phyloP scores from a whole-genome alignment of 495 filamentous ascomycete genomes.

The Pseudoneurospora amorphoporcata region DNA sequence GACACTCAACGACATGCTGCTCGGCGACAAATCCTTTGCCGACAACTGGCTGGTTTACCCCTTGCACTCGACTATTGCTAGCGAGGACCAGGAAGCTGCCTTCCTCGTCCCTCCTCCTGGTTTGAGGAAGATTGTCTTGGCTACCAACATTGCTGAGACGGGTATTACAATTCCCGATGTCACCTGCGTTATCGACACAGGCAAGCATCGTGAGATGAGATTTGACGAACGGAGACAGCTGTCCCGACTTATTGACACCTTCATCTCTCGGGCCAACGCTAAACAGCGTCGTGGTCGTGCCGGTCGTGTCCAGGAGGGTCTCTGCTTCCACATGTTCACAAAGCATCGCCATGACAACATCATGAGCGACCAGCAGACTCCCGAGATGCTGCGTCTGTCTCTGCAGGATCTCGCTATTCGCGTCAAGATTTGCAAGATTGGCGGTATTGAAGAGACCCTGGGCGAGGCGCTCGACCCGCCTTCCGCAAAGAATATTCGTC shows the following conservation, averaged over 20 bases:
- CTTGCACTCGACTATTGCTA: constrained; percentile 90
- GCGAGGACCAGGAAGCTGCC: constrained; percentile 86
- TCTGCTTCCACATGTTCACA: constrained; percentile 94
- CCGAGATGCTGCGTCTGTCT: constrained; percentile 88
- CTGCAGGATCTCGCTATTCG: constrained; percentile 88
- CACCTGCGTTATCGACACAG: constrained; percentile 88
- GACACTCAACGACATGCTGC: constrained; percentile 69
- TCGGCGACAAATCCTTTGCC: constrained; percentile 59
- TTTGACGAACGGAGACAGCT: constrained; percentile 90
- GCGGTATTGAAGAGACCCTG: constrained; percentile 79
- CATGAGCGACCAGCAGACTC: constrained; percentile 84
- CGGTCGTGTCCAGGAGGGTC: constrained; percentile 86
- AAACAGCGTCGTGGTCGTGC: constrained; percentile 90
- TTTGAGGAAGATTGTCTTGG: constrained; percentile 80
- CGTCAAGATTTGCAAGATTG: constrained; percentile 95
- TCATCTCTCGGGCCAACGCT: constrained; percentile 88
- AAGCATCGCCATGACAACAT: constrained; percentile 68
- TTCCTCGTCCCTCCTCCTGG: constrained; percentile 77
- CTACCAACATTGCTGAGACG: constrained; percentile 95
- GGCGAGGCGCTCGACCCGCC: constrained; percentile 87
- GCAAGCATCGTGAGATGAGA: constrained; percentile 91
- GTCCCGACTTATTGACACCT: constrained; percentile 79
- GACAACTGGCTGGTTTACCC: constrained; percentile 68
- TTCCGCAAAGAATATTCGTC: constrained; percentile 77
- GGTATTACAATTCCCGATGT: constrained; percentile 96